A percentile compares a stretch with the other conserved stretches of the same genome.
These are phyloP conservation scores for Lepidopterella palustris DNA, from an alignment of 495 filamentous ascomycete genomes.

Conservation along the genomic window DNA sequence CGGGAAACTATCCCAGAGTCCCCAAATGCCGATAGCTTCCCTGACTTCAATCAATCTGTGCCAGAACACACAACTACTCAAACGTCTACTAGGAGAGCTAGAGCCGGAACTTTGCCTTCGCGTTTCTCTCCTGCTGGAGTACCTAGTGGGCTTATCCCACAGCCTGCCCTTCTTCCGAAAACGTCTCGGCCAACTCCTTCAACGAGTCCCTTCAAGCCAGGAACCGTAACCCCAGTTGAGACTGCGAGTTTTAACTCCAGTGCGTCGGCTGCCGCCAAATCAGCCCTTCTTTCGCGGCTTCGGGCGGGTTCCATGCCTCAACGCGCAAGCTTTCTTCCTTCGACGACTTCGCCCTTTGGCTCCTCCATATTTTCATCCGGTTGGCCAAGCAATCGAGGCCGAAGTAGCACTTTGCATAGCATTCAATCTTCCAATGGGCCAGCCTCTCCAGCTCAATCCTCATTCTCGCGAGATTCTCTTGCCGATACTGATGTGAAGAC, in stretches of 20 bases:
- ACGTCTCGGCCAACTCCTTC: slow-evolving; percentile 85
- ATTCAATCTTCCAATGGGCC: slow-evolving; percentile 85
- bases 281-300: slow-evolving; percentile 75
- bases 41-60: slow-evolving; percentile 68
- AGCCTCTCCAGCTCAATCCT: slow-evolving; percentile 80
- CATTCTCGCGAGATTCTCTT: slow-evolving; percentile 82
- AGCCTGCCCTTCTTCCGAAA: slow-evolving; percentile 65
- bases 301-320: slow-evolving; percentile 96
- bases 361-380: slow-evolving; percentile 81
- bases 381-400: slow-evolving; percentile 69
- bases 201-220: slow-evolving; percentile 80
- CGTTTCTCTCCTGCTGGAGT: slow-evolving; percentile 61
- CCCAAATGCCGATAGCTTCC: slow-evolving; percentile 88
- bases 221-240: slow-evolving; percentile 66
- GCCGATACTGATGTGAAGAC: slow-evolving; percentile 87
- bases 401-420: slow-evolving; percentile 78
- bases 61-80: slow-evolving; percentile 44
- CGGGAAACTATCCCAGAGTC: slow-evolving; percentile 97
- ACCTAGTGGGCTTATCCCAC: slow-evolving; percentile 46
- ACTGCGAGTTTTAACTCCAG: slow-evolving; percentile 29
- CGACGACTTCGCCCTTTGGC: slow-evolving; percentile 68
- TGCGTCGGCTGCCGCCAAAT: slow-evolving; percentile 45
- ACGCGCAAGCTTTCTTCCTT: slow-evolving; percentile 55
- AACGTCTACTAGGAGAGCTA: slow-evolving; percentile 61
- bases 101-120: slow-evolving; percentile 95